Evolutionary conservation across 192 early-diverging fungal species (phyloP), one percentile per base, ranked within the genome.

Genomic region (Geranomyces michiganensis): DNA sequence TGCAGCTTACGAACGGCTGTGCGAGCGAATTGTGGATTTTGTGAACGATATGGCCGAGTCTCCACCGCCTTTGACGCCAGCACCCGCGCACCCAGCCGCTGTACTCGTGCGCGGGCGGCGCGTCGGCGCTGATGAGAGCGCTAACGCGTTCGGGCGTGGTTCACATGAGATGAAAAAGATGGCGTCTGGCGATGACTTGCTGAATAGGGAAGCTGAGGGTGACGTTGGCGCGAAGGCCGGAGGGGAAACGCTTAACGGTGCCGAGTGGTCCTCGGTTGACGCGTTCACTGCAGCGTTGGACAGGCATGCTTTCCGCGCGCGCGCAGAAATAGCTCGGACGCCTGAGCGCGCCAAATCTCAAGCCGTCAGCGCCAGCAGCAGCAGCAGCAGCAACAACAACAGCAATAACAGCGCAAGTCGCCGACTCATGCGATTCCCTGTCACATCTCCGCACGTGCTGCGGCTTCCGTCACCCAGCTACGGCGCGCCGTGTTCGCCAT

Each of bases 251-350:
- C 36, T n/a, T n/a, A n/a, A n/a, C 36, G 36, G 36, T 41, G 36
- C 36, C 36, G 36, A 10, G n/a, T n/a, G n/a, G n/a, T n/a, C n/a
- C n/a, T n/a, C n/a, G n/a, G n/a, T n/a, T 41, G 36, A 41, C 36
- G 36, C 36, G 36, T 27, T 19, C 26, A 26, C 27, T 2, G 58
- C 30, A 26, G 17, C 66, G 22, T 15, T 70, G 26, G 68, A 43
- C 15, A 58, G 31, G 12, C 56, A 43, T 22, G 68, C 68, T 36
- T 70, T 70, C 33, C 56, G 24, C 21, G 31, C 68, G n/a, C 68
- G 56, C 15, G 36, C 55, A 5, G 68, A 70, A 48, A 70, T 70
- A 5, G 4, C 55, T 17, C 19, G 68, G 41, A 70, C 68, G 36
- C 68, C 68, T 7, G 66, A 67, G 51, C 36, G 36, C 10, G 36